Evolutionary conservation across 2,329 filamentous ascomycete genomes (phyloP), one percentile per base, ranked within the genome.

Genomic region (Apiospora arundinis): DNA sequence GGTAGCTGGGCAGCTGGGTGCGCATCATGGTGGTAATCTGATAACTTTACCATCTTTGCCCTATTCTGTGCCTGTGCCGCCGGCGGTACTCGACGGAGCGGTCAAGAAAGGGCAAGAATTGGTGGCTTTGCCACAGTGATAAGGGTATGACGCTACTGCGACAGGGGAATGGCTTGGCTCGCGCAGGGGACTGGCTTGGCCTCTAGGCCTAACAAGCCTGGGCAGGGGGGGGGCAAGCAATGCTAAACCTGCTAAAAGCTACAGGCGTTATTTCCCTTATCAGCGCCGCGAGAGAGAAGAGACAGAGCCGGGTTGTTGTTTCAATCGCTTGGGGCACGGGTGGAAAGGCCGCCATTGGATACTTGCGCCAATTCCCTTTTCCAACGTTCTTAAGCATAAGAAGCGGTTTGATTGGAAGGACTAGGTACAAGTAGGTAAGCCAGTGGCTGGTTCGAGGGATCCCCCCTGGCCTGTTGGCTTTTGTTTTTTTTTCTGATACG

Each of bases 1-100:
- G 56, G 56, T 63, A 63, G 32, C 56, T 63, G 56, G 32, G 32
- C 32, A 32, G n/a, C 32, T 32, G 32, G 32, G 56, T 28, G 56
- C 32, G 56, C 56, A 63, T 63, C 56, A 63, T 40, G 49, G 32
- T 63, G 56, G 56, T 63, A 63, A 63, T 63, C 56, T 63, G 56
- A 63, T 40, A 60, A 60, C 25, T 60, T n/a, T 60, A 37, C 52
- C 42, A 45, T 45, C 42, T 45, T 45, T 45, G 28, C 28, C 28
- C 16, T 37, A 37, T 60, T 45, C 42, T 32, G 32, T 32, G 28
- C 28, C 32, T 40, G 56, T 32, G 56, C 32, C 28, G 56, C 56
- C 56, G 56, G 8, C 32, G 56, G 56, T 21, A n/a, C 37, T 40
- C 56, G 56, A 23, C 56, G 56, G 56, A 16, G 56, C 32, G 56